Base-by-base conservation (phyloP, 768 basidiomycete genomes). In the Cubamyces lactineus region DNA sequence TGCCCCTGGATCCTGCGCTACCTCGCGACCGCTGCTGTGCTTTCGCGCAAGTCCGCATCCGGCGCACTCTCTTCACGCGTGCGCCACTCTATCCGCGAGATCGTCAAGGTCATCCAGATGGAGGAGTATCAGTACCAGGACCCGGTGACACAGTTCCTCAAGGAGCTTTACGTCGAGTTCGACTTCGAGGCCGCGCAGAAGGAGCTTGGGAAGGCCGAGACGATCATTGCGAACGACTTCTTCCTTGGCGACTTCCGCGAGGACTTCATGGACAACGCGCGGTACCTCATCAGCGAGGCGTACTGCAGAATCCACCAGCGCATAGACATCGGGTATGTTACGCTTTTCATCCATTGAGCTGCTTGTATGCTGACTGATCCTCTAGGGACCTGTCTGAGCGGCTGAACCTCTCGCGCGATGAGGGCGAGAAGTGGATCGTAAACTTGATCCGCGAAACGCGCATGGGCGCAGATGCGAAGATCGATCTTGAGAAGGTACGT, bases 361-460 rank as follows among this genome's bases (percentile, higher is more conserved):
- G 6, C 39, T 59, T 54, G 39, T 38, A 13, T n/a, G 28, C 50
- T 38, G 15, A 30, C 11, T 19, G 7, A 16, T 9, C 41, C 7
- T 47, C 1, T 64, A 95, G 94, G 61, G 94, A 97, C 70, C 84
- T 98, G 13, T 97, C 96, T 9, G 89, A 93, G 70, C 87, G 96
- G 9, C 82, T 98, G 15, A 98, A 98, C 74, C 83, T 98, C 50
- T 88, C 91, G n/a, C 85, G 82, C 43, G 94, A 94, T 66, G 97
- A 98, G 72, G 97, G 96, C 53, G 97, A 99, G 73, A 96, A 96
- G 70, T 99, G 96, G 96, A 96, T 98, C 64, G 97, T 98, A 70
- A 98, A 98, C 79, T 89, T 98, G 63, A 97, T 98, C 70, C 87
- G 97, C 38, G 97, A 98, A 76, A 96, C 96, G 6, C 85, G 94